phyloP scores from a whole-genome alignment of 441 rosid species.

The Dalechampia spathulata region DNA sequence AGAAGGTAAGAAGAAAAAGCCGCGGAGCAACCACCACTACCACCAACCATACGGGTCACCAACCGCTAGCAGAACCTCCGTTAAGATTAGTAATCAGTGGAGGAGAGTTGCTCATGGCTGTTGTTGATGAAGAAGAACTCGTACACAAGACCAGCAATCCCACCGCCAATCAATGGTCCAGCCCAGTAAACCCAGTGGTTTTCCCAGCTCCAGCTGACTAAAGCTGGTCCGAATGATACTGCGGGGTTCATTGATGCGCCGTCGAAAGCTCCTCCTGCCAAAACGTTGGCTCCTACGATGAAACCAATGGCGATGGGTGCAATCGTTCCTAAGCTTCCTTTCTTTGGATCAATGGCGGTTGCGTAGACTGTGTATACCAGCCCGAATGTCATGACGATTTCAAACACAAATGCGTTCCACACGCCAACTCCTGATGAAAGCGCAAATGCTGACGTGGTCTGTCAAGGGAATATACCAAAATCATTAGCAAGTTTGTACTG shows the following conservation, averaged over 20 bases:
- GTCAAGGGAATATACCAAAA: too few relatives aligned
- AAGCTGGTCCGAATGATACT: constrained; percentile 86
- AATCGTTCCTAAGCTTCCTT: constrained; percentile 55
- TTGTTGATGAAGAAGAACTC: constrained; percentile 54
- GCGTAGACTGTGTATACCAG: constrained; percentile 84
- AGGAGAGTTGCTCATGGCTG: constrained; percentile 53
- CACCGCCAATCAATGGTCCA: constrained; percentile 78
- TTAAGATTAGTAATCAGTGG: constrained; percentile 45
- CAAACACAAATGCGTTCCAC: constrained; percentile 71
- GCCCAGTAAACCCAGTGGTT: constrained; percentile 94
- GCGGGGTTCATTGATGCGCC: constrained; percentile 99
- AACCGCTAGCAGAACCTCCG: background rate
- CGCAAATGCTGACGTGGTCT: constrained; percentile 28
- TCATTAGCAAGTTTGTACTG: too few relatives aligned
- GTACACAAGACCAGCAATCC: constrained; percentile 64
- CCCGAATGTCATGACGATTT: constrained; percentile 89
- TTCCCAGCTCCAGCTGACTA: constrained; percentile 82
- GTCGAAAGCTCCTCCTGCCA: constrained; percentile 77
- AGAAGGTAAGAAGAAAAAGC: constrained; percentile 9
- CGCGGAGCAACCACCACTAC: background rate
- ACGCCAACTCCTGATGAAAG: constrained; percentile 64
- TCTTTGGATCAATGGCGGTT: constrained; percentile 79
- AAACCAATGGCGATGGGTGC: constrained; percentile 88
- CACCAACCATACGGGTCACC: background rate
- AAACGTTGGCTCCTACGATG: constrained; percentile 81